Evolutionary conservation across 306 rosid genomes (phyloP).

Genomic region (Ziziphus jujuba): DNA sequence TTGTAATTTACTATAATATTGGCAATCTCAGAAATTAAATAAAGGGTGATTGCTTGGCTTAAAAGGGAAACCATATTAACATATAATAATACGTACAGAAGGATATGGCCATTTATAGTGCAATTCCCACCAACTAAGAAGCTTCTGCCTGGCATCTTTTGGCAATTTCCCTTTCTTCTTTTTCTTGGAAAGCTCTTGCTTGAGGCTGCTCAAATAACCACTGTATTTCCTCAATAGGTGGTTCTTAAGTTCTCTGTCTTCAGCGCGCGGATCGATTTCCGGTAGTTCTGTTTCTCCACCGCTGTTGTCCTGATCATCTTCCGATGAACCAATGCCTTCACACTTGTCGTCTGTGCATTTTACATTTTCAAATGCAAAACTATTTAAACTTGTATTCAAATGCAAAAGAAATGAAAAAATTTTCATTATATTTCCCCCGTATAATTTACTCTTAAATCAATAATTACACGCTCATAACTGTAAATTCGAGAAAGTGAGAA

Average conservation of each 20-base stretch:
- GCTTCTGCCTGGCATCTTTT: constrained; percentile 96
- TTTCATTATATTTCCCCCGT: too few relatives aligned
- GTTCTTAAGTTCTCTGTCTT: constrained; percentile 88
- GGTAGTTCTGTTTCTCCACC: constrained; percentile 82
- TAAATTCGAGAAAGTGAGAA: too few relatives aligned
- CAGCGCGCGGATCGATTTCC: constrained; percentile 86
- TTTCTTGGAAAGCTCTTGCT: constrained; percentile 96
- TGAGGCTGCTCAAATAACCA: constrained; percentile 90
- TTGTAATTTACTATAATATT: neutral
- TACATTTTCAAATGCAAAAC: too few relatives aligned
- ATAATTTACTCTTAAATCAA: too few relatives aligned
- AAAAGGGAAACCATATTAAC: neutral
- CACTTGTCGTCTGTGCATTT: constrained; percentile 58
- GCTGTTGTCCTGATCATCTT: constrained; percentile 84
- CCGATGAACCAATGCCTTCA: constrained; percentile 77
- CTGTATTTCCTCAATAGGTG: constrained; percentile 86
- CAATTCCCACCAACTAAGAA: constrained; percentile 96
- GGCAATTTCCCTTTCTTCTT: constrained; percentile 97
- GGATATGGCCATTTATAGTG: constrained; percentile 99
- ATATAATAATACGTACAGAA: constrained; percentile 52
- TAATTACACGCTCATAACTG: too few relatives aligned
- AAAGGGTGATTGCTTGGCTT: neutral
- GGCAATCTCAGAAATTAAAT: neutral
- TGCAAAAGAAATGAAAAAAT: too few relatives aligned
- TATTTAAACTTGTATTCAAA: too few relatives aligned